Evolutionary conservation across 129 eudicot species (phyloP).

Genomic region (Flaveria ramosissima): DNA sequence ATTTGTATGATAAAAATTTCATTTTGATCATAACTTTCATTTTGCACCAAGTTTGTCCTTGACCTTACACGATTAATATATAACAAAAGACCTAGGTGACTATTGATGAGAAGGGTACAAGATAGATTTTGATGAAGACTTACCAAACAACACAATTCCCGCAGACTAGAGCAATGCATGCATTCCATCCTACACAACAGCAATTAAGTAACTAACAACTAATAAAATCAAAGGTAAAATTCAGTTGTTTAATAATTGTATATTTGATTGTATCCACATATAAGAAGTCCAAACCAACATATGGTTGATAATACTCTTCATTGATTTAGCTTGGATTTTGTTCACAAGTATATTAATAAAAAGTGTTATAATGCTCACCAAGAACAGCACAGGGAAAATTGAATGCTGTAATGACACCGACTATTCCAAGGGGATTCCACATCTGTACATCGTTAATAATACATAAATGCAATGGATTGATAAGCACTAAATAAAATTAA

Average conservation of each 20-base stretch:
- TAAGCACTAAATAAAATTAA: constrained; percentile 18
- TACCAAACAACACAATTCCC: constrained; percentile 98
- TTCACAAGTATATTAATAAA: background rate
- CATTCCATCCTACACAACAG: constrained; percentile 84
- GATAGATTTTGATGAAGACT: constrained; percentile 33
- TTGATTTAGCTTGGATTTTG: background rate
- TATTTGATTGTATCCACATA: background rate
- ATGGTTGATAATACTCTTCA: background rate
- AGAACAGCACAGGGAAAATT: constrained; percentile 99
- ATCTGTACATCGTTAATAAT: constrained; percentile 44
- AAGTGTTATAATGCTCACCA: constrained; percentile 54
- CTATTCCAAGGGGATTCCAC: constrained; percentile 99
- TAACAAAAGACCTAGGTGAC: background rate
- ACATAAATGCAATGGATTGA: constrained; percentile 1
- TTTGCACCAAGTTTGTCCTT: constrained; percentile 4
- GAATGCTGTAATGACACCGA: constrained; percentile 98
- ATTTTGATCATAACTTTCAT: background rate
- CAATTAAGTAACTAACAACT: background rate
- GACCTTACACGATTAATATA: background rate
- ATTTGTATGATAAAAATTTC: background rate
- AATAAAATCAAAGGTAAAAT: background rate
- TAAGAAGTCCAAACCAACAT: constrained; percentile 2
- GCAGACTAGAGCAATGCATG: constrained; percentile 95
- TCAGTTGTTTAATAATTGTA: background rate
- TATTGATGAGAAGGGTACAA: background rate